phyloP scores from a whole-genome alignment of 345 rosid species.

The Draba incana region DNA sequence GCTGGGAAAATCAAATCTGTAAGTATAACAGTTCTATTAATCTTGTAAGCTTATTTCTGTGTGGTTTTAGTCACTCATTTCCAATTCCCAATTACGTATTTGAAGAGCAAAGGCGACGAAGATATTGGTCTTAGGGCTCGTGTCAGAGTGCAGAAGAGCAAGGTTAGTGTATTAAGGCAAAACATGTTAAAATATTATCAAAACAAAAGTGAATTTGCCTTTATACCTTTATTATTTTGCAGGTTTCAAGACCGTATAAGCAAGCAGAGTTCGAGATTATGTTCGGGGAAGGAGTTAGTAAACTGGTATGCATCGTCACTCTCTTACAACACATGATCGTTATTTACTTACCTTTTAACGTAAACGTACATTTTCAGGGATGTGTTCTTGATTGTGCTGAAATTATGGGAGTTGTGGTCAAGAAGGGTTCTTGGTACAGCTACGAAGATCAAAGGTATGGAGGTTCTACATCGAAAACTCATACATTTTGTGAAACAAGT shows the following conservation, averaged over 20 bases:
- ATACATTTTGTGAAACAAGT: neutral
- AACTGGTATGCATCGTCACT: slow-evolving; percentile 63
- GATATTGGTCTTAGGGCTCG: slow-evolving; percentile 91
- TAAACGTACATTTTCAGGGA: slow-evolving; percentile 56
- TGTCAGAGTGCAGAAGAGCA: slow-evolving; percentile 95
- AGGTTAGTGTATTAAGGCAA: slow-evolving; percentile 54
- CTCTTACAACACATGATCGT: slow-evolving; percentile 9
- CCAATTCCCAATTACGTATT: neutral
- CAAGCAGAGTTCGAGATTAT: slow-evolving; percentile 97
- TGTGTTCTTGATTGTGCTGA: slow-evolving; percentile 93
- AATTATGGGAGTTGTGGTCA: slow-evolving; percentile 72
- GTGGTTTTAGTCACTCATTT: slow-evolving; percentile 26
- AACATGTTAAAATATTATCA: neutral
- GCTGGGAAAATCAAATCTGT: slow-evolving; percentile 98
- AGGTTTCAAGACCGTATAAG: slow-evolving; percentile 96
- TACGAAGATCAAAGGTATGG: slow-evolving; percentile 82
- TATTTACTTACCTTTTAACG: slow-evolving; percentile 22
- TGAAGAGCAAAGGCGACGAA: slow-evolving; percentile 87
- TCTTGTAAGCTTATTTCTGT: neutral
- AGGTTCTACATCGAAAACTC: neutral
- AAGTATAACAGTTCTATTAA: slow-evolving; percentile 43
- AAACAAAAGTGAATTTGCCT: neutral
- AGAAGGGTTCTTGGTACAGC: slow-evolving; percentile 98
- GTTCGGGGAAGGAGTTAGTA: slow-evolving; percentile 94
- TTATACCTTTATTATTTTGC: slow-evolving; percentile 16